Evolutionary conservation across 2,329 filamentous ascomycete genomes (phyloP), one percentile per base, ranked within the genome.

Genomic region (Remersonia thermophila): DNA sequence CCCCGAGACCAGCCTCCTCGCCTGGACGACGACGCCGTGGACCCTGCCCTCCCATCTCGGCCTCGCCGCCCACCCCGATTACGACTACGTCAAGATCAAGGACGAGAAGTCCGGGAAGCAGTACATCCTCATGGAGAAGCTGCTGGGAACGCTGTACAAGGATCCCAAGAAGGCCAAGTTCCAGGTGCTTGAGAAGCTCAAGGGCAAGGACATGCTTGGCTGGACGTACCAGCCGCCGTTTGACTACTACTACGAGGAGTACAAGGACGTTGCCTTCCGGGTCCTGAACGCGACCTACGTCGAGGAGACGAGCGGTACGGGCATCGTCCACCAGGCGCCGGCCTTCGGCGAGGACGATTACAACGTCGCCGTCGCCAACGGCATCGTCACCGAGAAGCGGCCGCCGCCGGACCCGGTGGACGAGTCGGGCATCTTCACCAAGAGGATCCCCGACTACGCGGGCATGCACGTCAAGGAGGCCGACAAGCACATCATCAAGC

Each of bases 291-390:
- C 82, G 27, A 76, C 69, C 6, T 95, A 95, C 52, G 87, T 95
- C 39, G 91, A 83, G 17, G 77, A 81, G 20, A 86, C 91, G 41
- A 86, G 84, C 51, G 89, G 89, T 76, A 84, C 85, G 25, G 89
- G 89, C 53, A 81, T 96, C 44, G 89, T 96, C 30, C 89, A 96
- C 59, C 86, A 95, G 59, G 73, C 89, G 4, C 89, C 89, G 2
- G 85, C 86, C 1, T 95, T 89, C 54, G 89, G 89, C 71, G 84
- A 95, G 61, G 89, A 95, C 46, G 89, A 96, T 78, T 95, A 93
- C 66, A 80, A 79, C 47, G 76, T 91, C 40, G 83, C 82, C 7
- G 58, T 86, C 42, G 77, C 80, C 39, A 67, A 75, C 31, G 87
- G 85, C 29, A 71, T 93, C 49, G 80, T 95, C 53, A 80, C 61